A percentile compares a stretch with the other conserved stretches of the same genome.
Evolutionary conservation across 257 asterid species (phyloP).

Genomic region (Solanum virginianum): DNA sequence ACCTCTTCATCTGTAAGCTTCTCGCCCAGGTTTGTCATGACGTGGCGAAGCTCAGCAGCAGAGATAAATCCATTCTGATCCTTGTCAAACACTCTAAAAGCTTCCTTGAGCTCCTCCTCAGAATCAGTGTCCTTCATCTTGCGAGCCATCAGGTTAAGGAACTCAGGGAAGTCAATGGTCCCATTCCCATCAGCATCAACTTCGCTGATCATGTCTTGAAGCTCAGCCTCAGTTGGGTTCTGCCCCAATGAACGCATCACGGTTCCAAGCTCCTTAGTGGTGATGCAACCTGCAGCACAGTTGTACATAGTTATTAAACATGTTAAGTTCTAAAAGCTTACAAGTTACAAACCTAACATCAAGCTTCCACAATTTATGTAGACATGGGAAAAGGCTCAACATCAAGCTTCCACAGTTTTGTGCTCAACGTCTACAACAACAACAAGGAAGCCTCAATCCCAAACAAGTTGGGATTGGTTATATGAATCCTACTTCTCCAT

Average conservation of each 20-base stretch:
- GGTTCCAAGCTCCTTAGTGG: not conserved
- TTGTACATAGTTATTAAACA: not conserved
- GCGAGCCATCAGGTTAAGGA: constrained; percentile 3
- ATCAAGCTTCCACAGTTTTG: not conserved
- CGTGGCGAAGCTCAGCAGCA: constrained; percentile 1
- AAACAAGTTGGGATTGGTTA: not conserved
- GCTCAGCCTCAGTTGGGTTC: constrained; percentile 3
- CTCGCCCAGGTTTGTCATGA: constrained; percentile 2
- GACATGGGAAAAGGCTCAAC: not conserved
- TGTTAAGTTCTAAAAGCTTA: not conserved
- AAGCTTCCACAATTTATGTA: not conserved
- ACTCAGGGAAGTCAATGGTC: not conserved
- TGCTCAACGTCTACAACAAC: not conserved
- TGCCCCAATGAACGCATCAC: constrained; percentile 1
- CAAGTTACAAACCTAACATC: not conserved
- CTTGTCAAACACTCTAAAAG: constrained; percentile 1
- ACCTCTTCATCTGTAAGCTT: constrained; percentile 1
- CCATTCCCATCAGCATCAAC: constrained; percentile 1
- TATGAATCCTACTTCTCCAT: not conserved
- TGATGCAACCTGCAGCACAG: not conserved
- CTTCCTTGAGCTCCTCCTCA: constrained; percentile 1
- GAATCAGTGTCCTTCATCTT: constrained; percentile 2
- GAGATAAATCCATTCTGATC: not conserved
- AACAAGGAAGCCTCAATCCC: not conserved
- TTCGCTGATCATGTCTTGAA: not conserved